A percentile compares a stretch with the other conserved stretches of the same genome.
Conservation (phyloP, 73 alveolate genomes). For the Tetrahymena elliotti region DNA sequence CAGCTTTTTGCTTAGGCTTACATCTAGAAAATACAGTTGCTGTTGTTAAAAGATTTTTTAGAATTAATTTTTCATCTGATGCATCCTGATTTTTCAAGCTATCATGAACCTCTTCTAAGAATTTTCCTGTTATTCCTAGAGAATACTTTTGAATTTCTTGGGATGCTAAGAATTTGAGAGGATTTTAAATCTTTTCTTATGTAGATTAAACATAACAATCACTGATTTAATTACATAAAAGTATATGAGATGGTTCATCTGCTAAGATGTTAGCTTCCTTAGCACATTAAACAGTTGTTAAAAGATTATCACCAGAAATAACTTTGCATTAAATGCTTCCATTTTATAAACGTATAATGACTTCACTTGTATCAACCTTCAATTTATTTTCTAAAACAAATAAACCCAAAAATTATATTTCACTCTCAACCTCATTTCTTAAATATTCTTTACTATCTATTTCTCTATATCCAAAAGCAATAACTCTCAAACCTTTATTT, state of each 20-base stretch:
- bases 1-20: slow-evolving; percentile 82
- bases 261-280: slow-evolving; percentile 53
- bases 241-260: slow-evolving; percentile 3
- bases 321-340: slow-evolving; percentile 41
- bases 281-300: slow-evolving; percentile 69
- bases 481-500: slow-evolving; percentile 57
- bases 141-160: not conserved
- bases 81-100: not conserved
- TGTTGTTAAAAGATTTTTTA: slow-evolving; percentile 16
- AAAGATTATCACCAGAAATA: slow-evolving; percentile 71
- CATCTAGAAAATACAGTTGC: slow-evolving; percentile 74
- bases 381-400: slow-evolving; percentile 65
- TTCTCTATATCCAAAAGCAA: slow-evolving; percentile 60
- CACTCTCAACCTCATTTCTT: slow-evolving; percentile 48
- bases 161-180: not conserved
- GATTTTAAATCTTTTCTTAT: not conserved
- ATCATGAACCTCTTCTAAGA: not conserved
- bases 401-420: slow-evolving; percentile 53
- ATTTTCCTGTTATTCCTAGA: not conserved
- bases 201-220: not conserved
- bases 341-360: slow-evolving; percentile 35
- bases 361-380: slow-evolving; percentile 49
- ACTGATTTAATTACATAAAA: not conserved
- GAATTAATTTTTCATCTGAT: not conserved
- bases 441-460: slow-evolving; percentile 31